Base-by-base conservation (phyloP, 1,284 basidiomycete species). In the Microbotryomycetes sp. region DNA sequence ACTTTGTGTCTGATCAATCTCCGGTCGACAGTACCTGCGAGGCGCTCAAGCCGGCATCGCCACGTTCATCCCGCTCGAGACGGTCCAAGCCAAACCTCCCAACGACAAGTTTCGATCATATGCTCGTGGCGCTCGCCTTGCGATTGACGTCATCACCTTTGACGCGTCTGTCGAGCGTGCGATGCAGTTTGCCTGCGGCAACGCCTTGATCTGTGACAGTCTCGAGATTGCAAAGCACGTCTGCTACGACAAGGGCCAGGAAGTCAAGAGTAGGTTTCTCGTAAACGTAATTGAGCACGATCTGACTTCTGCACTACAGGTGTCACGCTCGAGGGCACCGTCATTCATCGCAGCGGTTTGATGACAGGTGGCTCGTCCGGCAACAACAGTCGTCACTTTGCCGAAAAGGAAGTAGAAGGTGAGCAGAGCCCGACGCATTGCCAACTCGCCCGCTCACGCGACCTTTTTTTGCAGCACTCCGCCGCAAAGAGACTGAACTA, bases 31-130 rank as follows among this genome's bases (percentile, higher is more conserved):
- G 87, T 98, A 97, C 75, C 85, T 99, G 81, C 88, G 91, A 64
- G 91, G 88, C 71, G 91, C 97, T 76, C 87, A 93, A 31, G 85
- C 87, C 0, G 94, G 94, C 1, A 90, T 92, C 76, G 92, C 92
- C 6, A 98, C 94, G 0, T 98, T 98, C 78, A 87, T 98, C 54
- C 96, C 96, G 0, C 85, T 99, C 13, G 94, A 98, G 75, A 93
- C 90, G 1, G 93, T 98, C 68, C 89, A 92, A 72, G 86, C 88
- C 52, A 96, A 94, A 75, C 86, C 91, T 1, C 82, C 93, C 68
- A 93, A 94, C 67, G 96, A 98, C 77, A 92, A 91, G 73, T 89
- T 91, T 74, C 86, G 96, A 35, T 88, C 88, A 21, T 89, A 96
- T 70, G 88, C 88, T 7, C 88, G 88, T 67, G 92, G 93, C 1